Percentiles rank a stretch among this genome's conserved stretches.
Evolutionary conservation across 1,284 basidiomycete genomes (phyloP).

Genomic region (Athelia sp.): DNA sequence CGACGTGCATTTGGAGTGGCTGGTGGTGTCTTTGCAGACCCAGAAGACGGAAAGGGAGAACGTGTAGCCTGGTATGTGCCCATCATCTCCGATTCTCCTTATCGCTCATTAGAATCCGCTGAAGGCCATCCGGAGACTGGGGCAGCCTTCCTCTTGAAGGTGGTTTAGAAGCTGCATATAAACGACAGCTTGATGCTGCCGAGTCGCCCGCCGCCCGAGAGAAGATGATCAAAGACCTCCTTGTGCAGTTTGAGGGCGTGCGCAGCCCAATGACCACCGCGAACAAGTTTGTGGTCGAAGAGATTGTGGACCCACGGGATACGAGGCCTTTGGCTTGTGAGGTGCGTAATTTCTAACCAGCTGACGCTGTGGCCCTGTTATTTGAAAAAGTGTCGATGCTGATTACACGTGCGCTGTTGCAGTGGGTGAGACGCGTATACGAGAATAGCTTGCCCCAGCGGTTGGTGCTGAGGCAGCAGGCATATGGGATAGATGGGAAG

Average conservation of each 20-base stretch:
- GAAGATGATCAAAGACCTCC: slow-evolving; percentile 29
- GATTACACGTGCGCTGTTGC: background rate
- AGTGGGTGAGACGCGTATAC: slow-evolving; percentile 30
- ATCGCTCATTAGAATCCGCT: background rate
- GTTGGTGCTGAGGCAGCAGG: slow-evolving; percentile 15
- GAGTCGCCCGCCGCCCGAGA: slow-evolving; percentile 28
- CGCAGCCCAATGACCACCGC: slow-evolving; percentile 34
- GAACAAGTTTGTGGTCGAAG: slow-evolving; percentile 33
- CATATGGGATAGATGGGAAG: slow-evolving; percentile 23
- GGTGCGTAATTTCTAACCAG: slow-evolving; percentile 18
- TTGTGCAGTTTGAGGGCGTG: slow-evolving; percentile 33
- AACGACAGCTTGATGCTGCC: slow-evolving; percentile 31
- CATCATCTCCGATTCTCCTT: background rate
- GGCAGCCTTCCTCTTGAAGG: slow-evolving; percentile 39
- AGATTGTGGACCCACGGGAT: slow-evolving; percentile 38
- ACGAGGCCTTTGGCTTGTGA: slow-evolving; percentile 34
- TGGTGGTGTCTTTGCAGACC: slow-evolving; percentile 34
- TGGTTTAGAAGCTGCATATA: slow-evolving; percentile 40
- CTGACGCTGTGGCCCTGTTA: background rate
- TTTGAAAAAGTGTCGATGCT: background rate
- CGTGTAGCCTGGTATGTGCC: slow-evolving; percentile 35
- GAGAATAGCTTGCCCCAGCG: slow-evolving; percentile 27
- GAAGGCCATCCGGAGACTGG: slow-evolving; percentile 41
- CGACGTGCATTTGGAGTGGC: slow-evolving; percentile 38
- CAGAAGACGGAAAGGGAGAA: slow-evolving; percentile 29